These are phyloP conservation scores for Magnusiomyces fungicola DNA, from an alignment of 1,139 yeast species.

Conservation along the genomic window DNA sequence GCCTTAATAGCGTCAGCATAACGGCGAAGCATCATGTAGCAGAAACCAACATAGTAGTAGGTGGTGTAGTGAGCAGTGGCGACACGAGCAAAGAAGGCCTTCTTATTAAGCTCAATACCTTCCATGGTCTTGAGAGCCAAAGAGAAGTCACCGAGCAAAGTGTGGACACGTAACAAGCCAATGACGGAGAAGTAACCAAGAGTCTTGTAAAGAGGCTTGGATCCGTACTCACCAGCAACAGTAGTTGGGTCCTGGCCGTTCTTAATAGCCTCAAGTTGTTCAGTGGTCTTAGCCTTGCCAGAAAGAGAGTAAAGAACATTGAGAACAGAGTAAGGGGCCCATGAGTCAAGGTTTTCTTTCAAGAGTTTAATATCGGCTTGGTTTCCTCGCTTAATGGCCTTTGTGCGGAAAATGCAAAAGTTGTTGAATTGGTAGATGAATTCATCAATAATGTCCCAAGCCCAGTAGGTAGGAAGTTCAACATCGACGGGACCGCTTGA, in stretches of 20 bases:
- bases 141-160: constrained; percentile 42
- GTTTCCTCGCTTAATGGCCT: constrained; percentile 31
- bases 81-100: constrained; percentile 39
- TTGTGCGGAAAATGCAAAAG: constrained; percentile 38
- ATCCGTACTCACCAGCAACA: constrained; percentile 41
- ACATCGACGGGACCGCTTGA: constrained; percentile 38
- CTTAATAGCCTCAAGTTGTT: constrained; percentile 37
- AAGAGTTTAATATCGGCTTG: constrained; percentile 34
- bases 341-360: constrained; percentile 36
- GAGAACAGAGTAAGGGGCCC: constrained; percentile 43
- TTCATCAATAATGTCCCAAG: constrained; percentile 47
- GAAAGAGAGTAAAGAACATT: constrained; percentile 43
- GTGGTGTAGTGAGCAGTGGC: constrained; percentile 44
- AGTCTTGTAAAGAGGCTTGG: constrained; percentile 38
- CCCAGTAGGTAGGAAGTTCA: constrained; percentile 43
- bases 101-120: constrained; percentile 40
- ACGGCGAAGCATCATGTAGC: constrained; percentile 44
- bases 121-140: constrained; percentile 44
- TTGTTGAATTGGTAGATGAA: constrained; percentile 45
- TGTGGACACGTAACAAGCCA: constrained; percentile 43
- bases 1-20: constrained; percentile 45
- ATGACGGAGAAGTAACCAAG: constrained; percentile 44
- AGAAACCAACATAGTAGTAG: constrained; percentile 45
- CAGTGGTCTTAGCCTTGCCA: constrained; percentile 39
- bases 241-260: constrained; percentile 30